These are phyloP conservation scores for Viridothelium virens DNA, from an alignment of 495 filamentous ascomycete genomes.

Conservation along the genomic window DNA sequence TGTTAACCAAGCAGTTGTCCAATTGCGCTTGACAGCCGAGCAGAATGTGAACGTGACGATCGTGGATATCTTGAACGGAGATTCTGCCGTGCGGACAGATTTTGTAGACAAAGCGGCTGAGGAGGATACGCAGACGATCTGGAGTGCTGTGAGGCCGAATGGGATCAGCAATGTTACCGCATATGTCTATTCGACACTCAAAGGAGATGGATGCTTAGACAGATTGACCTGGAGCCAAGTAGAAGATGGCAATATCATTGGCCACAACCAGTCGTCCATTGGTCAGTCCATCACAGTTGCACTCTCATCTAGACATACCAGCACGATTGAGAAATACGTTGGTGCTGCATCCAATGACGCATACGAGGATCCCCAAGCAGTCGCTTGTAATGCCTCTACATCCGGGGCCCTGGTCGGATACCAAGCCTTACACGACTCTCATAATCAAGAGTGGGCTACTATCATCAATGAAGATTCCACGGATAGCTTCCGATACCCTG, in stretches of 20 bases:
- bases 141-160: constrained; percentile 49
- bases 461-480: constrained; percentile 51
- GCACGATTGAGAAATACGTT: constrained; percentile 51
- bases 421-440: constrained; percentile 40
- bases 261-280: constrained; percentile 52
- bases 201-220: constrained; percentile 39
- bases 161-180: constrained; percentile 51
- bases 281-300: constrained; percentile 47
- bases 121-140: constrained; percentile 44
- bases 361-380: constrained; percentile 45
- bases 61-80: constrained; percentile 53
- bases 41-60: constrained; percentile 43
- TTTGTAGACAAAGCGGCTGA: constrained; percentile 46
- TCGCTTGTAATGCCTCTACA: constrained; percentile 43
- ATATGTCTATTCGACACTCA: constrained; percentile 49
- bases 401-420: constrained; percentile 43
- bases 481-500: constrained; percentile 51
- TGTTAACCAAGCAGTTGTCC: constrained; percentile 55
- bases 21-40: constrained; percentile 47
- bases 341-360: constrained; percentile 56
- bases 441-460: constrained; percentile 49
- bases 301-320: constrained; percentile 43
- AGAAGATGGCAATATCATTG: constrained; percentile 41
- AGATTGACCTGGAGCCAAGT: constrained; percentile 40
- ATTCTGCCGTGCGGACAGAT: constrained; percentile 50